Base-by-base conservation (phyloP, 1,284 basidiomycete species). In the Ganoderma boninense region DNA sequence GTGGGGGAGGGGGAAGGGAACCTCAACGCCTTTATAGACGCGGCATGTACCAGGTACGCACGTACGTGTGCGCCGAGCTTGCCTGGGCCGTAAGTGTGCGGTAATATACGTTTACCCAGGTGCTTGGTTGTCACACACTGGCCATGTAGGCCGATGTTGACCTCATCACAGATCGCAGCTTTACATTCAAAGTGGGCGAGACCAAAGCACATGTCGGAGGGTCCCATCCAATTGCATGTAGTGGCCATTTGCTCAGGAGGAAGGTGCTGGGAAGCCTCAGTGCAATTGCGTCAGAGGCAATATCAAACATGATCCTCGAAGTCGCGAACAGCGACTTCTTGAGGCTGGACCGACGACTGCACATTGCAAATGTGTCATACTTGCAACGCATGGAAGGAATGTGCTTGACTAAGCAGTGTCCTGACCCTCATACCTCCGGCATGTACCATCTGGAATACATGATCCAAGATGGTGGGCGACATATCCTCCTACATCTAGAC, bases 401-500 rank as follows among this genome's bases (percentile, higher is more conserved):
- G 13, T 4, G 4, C 29, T 29, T 3, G 7, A 20, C 23, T 26
- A 26, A 57, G 29, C 32, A 57, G 29, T 35, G 54, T 57, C 29
- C 54, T 29, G 26, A 57, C 32, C 16, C 26, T 23, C 54, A 32
- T 35, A 35, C 26, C 54, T 57, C 29, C 16, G 16, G 14, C 10
- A 52, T n/a, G n/a, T n/a, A n/a, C n/a, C 49, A 26, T 26, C 49
- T 52, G 49, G 49, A 23, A 52, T 56, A 64, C 26, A 40, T 35
- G 56, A 54, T 54, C 49, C 42, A 70, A 62, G 18, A 57, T 26
- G 20, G 38, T 1, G 10, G 46, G 61, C 59, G 64, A 65, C 52
- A 52, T 70, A 71, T 74, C 73, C 56, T 69, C n/a, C n/a, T n/a
- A 72, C 71, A 70, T 54, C 52, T 32, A 62, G 62, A 52, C 44